These are phyloP conservation scores for Plasmodium fragile DNA, from an alignment of 169 alveolate species.

Conservation along the genomic window DNA sequence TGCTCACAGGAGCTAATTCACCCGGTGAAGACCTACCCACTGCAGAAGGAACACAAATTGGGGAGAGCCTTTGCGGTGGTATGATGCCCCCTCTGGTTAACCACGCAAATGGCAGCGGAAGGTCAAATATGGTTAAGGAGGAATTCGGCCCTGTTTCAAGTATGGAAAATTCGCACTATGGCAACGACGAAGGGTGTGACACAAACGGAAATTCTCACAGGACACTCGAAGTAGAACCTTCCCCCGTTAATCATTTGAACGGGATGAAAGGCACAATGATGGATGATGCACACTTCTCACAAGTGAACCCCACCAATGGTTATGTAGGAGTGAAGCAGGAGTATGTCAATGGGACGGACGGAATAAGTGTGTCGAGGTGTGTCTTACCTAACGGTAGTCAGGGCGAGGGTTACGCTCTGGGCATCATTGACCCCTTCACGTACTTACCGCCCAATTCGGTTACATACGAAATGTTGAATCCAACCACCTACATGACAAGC, in stretches of 20 bases:
- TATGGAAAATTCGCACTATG: background rate
- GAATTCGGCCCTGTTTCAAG: background rate
- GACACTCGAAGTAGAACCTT: background rate
- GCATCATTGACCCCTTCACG: background rate
- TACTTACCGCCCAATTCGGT: background rate
- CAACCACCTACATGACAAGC: background rate
- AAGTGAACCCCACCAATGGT: background rate
- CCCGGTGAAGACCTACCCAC: background rate
- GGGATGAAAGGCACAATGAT: background rate
- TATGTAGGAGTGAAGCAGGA: background rate
- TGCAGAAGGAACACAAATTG: background rate
- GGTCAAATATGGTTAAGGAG: background rate
- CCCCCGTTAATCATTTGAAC: no score
- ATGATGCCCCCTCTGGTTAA: background rate
- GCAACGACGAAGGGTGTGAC: background rate
- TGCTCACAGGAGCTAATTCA: background rate
- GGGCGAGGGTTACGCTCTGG: background rate
- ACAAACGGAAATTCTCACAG: background rate
- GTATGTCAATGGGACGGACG: background rate
- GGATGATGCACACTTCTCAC: background rate
- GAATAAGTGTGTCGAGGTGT: background rate
- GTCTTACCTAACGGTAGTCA: background rate
- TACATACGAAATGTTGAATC: background rate
- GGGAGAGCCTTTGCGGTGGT: background rate
- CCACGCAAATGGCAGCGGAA: background rate